phyloP scores from a whole-genome alignment of 495 filamentous ascomycete genomes.

The Hypoxylon lenormandii region DNA sequence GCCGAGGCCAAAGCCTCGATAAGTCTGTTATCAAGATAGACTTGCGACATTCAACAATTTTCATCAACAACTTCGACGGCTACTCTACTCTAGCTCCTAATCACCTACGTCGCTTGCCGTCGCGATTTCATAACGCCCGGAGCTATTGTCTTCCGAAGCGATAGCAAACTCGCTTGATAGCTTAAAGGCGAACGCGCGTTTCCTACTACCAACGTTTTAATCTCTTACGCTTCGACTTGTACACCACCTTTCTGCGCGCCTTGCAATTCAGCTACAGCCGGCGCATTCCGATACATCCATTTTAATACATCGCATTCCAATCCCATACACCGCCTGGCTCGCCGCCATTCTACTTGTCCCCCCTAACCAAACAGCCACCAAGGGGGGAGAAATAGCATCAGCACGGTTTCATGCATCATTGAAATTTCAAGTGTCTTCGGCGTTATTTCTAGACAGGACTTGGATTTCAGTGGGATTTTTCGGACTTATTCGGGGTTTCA shows the following conservation, averaged over 20 bases:
- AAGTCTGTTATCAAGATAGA: conserved; percentile 35
- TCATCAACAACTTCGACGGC: conserved; percentile 5
- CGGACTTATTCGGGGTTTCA: conserved; percentile 41
- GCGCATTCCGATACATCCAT: conserved; percentile 57
- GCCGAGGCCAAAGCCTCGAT: conserved; percentile 64
- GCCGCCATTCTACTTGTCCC: conserved; percentile 54
- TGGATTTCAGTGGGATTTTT: conserved; percentile 42
- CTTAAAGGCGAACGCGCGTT: conserved; percentile 23
- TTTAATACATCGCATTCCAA: conserved; percentile 57
- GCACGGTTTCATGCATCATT: conserved; percentile 43
- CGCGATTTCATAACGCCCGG: conserved; percentile 1
- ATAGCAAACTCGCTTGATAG: conserved; percentile 18
- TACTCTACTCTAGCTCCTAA: conserved; percentile 30
- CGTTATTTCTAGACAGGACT: conserved; percentile 56
- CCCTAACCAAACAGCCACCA: conserved; percentile 52
- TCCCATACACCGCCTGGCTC: conserved; percentile 54
- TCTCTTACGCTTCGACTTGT: conserved; percentile 38
- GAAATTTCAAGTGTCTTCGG: conserved; percentile 47
- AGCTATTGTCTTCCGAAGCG: conserved; percentile 8
- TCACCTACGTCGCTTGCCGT: conserved; percentile 26
- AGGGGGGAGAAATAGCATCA: conserved; percentile 27
- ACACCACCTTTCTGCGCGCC: conserved; percentile 45
- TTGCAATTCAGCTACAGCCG: conserved; percentile 51
- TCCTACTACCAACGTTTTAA: conserved; percentile 42
- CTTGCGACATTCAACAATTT: conserved; percentile 25